Evolutionary conservation across 1,139 yeast species (phyloP).

Genomic region (Candida pseudocylindracea): DNA sequence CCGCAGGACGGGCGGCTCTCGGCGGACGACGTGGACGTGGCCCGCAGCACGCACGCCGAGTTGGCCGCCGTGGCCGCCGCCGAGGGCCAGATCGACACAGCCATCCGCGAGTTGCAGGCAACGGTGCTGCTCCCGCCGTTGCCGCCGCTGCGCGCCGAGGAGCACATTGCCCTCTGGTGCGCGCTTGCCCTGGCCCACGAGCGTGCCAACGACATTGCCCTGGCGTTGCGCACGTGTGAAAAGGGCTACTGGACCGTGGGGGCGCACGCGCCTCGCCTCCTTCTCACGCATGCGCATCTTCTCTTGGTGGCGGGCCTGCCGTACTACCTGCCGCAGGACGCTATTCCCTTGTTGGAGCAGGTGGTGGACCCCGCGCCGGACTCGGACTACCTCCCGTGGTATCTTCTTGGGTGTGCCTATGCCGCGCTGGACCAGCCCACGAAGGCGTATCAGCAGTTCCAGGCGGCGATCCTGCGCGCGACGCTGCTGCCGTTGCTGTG

Average conservation of each 20-base stretch:
- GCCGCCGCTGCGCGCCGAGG: constrained; percentile 19
- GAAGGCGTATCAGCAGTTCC: constrained; percentile 33
- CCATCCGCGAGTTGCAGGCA: constrained; percentile 22
- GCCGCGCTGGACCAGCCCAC: constrained; percentile 21
- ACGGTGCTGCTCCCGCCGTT: constrained; percentile 28
- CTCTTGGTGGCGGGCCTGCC: constrained; percentile 8
- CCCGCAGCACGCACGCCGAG: constrained; percentile 28
- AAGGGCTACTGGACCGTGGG: constrained; percentile 22
- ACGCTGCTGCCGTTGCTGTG: constrained; percentile 35
- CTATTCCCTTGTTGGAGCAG: constrained; percentile 14
- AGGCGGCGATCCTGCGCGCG: constrained; percentile 30
- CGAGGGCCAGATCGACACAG: constrained; percentile 23
- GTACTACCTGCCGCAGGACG: constrained; percentile 7
- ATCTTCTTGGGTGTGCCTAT: constrained; percentile 31
- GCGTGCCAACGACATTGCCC: constrained; percentile 21
- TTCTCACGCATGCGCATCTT: constrained; percentile 24
- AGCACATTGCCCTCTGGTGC: constrained; percentile 26
- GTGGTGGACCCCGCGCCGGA: constrained; percentile 7
- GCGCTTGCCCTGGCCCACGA: constrained; percentile 27
- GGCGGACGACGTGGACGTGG: constrained; percentile 16
- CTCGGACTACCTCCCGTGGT: constrained; percentile 31
- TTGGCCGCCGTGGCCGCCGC: constrained; percentile 28
- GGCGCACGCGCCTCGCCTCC: constrained; percentile 14
- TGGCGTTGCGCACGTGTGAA: constrained; percentile 25
- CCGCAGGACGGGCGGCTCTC: constrained; percentile 11